Conservation (phyloP, 805 yeast species). For the Candida silvicultrix region DNA sequence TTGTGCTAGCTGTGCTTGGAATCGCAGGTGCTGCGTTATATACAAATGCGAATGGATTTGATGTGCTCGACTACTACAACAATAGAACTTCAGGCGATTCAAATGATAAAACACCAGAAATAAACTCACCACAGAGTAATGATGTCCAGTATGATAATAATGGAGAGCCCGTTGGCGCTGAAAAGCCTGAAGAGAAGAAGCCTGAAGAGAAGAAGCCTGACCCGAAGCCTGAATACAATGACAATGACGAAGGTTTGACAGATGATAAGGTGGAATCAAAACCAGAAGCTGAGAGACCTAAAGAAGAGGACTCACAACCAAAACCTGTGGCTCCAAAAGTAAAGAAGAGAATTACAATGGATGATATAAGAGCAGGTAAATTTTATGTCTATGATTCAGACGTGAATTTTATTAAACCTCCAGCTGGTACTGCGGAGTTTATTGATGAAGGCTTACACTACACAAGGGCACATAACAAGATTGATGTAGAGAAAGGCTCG, state of each 20-base stretch:
- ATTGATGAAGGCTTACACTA: conserved; percentile 20
- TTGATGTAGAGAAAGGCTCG: conserved; percentile 11
- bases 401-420: conserved; percentile 12
- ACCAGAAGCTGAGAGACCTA: background rate
- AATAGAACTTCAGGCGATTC: conserved; percentile 5
- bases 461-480: conserved; percentile 4
- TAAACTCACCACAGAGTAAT: conserved; percentile 1
- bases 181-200: conserved; percentile 1
- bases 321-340: background rate
- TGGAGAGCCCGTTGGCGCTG: background rate
- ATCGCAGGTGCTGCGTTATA: conserved; percentile 11
- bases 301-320: conserved; percentile 1
- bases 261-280: background rate
- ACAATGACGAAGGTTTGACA: background rate
- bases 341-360: conserved; percentile 11
- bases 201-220: background rate
- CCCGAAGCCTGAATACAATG: background rate
- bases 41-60: conserved; percentile 8
- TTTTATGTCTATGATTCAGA: conserved; percentile 10
- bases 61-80: conserved; percentile 18
- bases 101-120: conserved; percentile 1
- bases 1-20: conserved; percentile 8
- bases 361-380: conserved; percentile 13
- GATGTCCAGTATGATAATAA: conserved; percentile 4
- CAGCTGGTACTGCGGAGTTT: background rate